Evolutionary conservation across 139 green algal species (phyloP), one percentile per base, ranked within the genome.

Genomic region (Chlorella vulgaris): DNA sequence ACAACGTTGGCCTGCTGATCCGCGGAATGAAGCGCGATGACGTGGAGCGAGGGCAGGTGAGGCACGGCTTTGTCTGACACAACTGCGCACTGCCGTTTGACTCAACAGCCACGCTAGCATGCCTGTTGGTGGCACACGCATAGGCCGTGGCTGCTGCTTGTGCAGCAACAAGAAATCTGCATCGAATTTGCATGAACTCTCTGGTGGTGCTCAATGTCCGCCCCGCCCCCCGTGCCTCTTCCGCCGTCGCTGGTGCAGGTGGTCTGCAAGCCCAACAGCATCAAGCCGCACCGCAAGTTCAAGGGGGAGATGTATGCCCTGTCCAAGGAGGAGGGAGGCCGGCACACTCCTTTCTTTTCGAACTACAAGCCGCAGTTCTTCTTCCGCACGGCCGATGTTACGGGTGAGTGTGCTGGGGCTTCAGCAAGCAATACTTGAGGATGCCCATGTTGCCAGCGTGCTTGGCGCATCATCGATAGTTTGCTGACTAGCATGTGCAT

Each of bases 331-430:
- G 97, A 99, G 94, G 97, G 97, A 38, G 97, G 97, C 26, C 90
- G 97, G 36, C 97, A 99, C 91, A 99, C 93, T 29, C 96, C 97
- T 67, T 99, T 99, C 90, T 98, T 98, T 81, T 91, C 87, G 79
- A 98, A 98, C 88, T 99, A 99, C 92, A 92, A 94, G 74, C 97
- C 97, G 22, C 95, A 98, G 85, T 99, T 99, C 89, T 99, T 97
- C 90, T 92, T 99, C 81, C 88, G 97, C 38, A 99, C 96, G 7
- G 96, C 96, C 31, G 96, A 99, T 85, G 85, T 99, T 22, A 96
- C 94, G 31, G 95, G 91, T 91, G 38, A 21, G 84, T 42, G 1
- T 2, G 38, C 21, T 69, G 15, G 47, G 47, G 47, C 47, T 24
- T 58, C 47, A 58, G 47, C 47, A 15, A 15, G 47, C 18, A 7